phyloP scores from a whole-genome alignment of 2,329 filamentous ascomycete species.

The Aspergillus sp. region DNA sequence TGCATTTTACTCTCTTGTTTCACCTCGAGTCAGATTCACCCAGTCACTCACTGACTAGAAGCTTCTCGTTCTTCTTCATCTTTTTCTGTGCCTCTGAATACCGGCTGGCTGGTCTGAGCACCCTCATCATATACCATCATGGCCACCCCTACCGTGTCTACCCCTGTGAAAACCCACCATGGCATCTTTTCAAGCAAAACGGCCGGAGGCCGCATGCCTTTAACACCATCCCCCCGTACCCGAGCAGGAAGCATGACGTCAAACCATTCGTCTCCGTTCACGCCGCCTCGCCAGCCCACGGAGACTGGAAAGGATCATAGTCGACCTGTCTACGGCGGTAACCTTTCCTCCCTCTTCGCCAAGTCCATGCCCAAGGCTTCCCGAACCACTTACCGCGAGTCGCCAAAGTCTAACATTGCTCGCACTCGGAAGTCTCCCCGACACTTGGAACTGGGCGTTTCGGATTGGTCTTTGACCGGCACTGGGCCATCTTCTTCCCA shows the following conservation, averaged over 20 bases:
- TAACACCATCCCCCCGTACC: constrained; percentile 83
- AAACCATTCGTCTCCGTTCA: constrained; percentile 71
- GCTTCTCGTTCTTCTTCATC: constrained; percentile 21
- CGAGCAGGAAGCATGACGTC: constrained; percentile 53
- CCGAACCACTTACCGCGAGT: constrained; percentile 66
- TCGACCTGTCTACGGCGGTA: constrained; percentile 76
- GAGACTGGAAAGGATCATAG: constrained; percentile 55
- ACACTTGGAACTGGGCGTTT: constrained; percentile 85
- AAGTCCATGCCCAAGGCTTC: constrained; percentile 54
- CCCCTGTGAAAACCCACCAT: constrained; percentile 91
- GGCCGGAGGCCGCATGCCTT: constrained; percentile 88
- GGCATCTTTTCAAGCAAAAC: constrained; percentile 89
- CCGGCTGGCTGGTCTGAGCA: background rate
- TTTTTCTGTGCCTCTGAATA: background rate
- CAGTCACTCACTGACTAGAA: constrained; percentile 8
- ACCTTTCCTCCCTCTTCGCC: constrained; percentile 75
- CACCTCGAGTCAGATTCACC: constrained; percentile 11
- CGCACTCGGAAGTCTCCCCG: constrained; percentile 70
- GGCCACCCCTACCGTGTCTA: constrained; percentile 81
- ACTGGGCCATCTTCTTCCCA: constrained; percentile 62
- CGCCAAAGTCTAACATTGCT: constrained; percentile 91
- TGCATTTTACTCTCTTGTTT: constrained; percentile 13
- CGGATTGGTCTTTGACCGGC: constrained; percentile 86
- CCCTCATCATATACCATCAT: constrained; percentile 53
- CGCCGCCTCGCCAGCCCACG: constrained; percentile 63